Base-by-base conservation (phyloP, 148 eudicot species). In the Heliosperma pusillum region DNA sequence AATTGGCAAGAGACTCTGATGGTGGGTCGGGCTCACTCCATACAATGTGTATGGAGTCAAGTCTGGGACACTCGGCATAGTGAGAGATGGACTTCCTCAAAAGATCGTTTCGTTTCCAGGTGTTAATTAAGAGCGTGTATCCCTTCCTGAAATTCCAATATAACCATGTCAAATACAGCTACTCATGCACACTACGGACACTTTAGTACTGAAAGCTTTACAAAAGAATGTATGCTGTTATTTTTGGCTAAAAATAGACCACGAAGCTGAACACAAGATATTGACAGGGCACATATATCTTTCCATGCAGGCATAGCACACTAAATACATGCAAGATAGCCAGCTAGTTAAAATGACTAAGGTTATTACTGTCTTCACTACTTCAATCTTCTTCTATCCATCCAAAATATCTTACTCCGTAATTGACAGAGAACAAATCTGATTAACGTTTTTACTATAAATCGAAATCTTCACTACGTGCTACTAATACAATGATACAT, bases 21-120 rank as follows among this genome's bases (percentile, higher is more conserved):
- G 97, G 97, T 76, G 91, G 90, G 79, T 90, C 78, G 36, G 97
- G 95, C 76, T 92, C 97, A 80, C 95, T 92, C 97, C 97, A 92
- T 4, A 92, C 90, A 3, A 92, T 80, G 74, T 89, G 97, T 76
- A 92, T 74, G 26, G 97, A 88, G 78, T 87, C 86, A 67, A 90
- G 89, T 67, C 88, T 76, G 19, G 82, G 86, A 76, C 97, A 92
- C 20, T 84, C 84, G 69, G 90, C 81, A 81, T 92, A 92, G 70
- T 92, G 97, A 77, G 93, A 85, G n/a, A 92, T 87, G 16, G 97
- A 92, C 79, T 84, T 84, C 84, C 85, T 90, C 80, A 92, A 58
- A 70, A 92, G 97, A 86, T 92, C 93, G 69, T 90, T 82, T 87
- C 97, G 86, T 76, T 92, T 92, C 97, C 97, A 92, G 8, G 97